Evolutionary conservation across 345 rosid genomes (phyloP).

Genomic region (Salix dunnii): DNA sequence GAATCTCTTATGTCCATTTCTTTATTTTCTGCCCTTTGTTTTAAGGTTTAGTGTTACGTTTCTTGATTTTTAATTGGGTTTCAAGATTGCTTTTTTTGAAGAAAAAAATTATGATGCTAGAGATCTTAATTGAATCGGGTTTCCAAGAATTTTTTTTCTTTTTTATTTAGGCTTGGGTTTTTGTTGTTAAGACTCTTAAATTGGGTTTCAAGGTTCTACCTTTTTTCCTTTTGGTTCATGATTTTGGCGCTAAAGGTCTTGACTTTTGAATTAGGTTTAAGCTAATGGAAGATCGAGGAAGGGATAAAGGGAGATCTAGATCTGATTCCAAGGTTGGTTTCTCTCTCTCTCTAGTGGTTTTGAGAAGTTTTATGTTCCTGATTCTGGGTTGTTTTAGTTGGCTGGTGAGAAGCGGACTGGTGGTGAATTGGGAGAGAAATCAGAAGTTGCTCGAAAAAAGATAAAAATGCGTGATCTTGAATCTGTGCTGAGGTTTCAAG

Average conservation of each 20-base stretch:
- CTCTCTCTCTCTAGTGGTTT: background rate
- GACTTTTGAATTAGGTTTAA: background rate
- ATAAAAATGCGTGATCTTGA: conserved; percentile 34
- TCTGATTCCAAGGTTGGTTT: conserved; percentile 16
- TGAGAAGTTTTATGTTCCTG: background rate
- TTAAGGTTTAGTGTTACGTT: background rate
- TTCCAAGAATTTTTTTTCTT: background rate
- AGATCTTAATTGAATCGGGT: background rate
- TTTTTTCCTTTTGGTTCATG: background rate
- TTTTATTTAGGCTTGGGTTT: background rate
- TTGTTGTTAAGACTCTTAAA: background rate
- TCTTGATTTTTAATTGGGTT: conserved; percentile 3
- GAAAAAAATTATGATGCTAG: background rate
- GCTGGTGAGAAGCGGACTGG: conserved; percentile 20
- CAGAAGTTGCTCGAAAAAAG: conserved; percentile 22
- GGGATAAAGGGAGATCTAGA: background rate
- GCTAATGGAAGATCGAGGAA: conserved; percentile 12
- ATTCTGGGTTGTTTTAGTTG: conserved; percentile 2
- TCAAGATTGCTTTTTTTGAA: background rate
- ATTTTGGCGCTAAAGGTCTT: background rate
- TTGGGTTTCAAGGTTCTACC: too few species aligned
- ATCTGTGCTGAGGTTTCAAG: conserved; percentile 24
- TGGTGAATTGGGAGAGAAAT: conserved; percentile 13
- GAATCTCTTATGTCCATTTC: background rate
- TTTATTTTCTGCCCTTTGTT: background rate